These are phyloP conservation scores for Trichopus zeylanicus DNA, from an alignment of 116 monocot genomes.

Conservation along the genomic window DNA sequence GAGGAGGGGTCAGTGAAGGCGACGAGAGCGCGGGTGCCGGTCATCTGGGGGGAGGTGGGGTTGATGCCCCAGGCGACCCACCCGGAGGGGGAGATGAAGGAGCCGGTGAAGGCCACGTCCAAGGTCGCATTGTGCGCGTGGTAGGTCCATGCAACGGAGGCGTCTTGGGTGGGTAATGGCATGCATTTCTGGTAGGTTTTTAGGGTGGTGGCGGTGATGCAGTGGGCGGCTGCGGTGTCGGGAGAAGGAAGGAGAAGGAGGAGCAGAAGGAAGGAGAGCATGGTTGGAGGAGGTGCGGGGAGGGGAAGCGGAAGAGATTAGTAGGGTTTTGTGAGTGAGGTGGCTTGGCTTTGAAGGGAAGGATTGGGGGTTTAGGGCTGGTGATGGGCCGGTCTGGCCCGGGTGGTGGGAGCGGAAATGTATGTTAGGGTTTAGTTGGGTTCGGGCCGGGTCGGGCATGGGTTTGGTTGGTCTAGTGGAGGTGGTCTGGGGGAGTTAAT, in stretches of 20 bases:
- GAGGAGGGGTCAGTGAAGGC: slow-evolving; percentile 69
- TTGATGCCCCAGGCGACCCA: slow-evolving; percentile 89
- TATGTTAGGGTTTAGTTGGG: no score
- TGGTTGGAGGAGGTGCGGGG: neutral
- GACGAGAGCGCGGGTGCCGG: slow-evolving; percentile 54
- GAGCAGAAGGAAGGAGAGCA: slow-evolving; percentile 11
- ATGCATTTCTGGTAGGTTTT: slow-evolving; percentile 63
- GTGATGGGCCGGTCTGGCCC: no score
- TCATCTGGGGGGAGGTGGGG: slow-evolving; percentile 53
- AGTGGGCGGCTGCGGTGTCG: slow-evolving; percentile 12
- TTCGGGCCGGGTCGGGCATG: no score
- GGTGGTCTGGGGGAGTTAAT: neutral
- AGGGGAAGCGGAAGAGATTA: neutral
- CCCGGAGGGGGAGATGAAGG: slow-evolving; percentile 83
- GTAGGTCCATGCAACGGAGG: slow-evolving; percentile 80
- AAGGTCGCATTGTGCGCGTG: slow-evolving; percentile 64
- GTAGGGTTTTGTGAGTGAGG: neutral
- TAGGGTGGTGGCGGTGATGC: slow-evolving; percentile 23
- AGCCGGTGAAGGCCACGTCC: slow-evolving; percentile 57
- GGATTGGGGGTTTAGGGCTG: slow-evolving; percentile 5
- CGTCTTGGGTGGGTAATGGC: slow-evolving; percentile 55
- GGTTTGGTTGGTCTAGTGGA: neutral
- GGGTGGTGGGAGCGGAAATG: no score
- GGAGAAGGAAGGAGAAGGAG: slow-evolving; percentile 8
- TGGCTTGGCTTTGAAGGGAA: slow-evolving; percentile 57